A percentile compares a stretch with the other conserved stretches of the same genome.
phyloP scores from a whole-genome alignment of 2,329 filamentous ascomycete species.

The Aspergillus ochraceoroseus region DNA sequence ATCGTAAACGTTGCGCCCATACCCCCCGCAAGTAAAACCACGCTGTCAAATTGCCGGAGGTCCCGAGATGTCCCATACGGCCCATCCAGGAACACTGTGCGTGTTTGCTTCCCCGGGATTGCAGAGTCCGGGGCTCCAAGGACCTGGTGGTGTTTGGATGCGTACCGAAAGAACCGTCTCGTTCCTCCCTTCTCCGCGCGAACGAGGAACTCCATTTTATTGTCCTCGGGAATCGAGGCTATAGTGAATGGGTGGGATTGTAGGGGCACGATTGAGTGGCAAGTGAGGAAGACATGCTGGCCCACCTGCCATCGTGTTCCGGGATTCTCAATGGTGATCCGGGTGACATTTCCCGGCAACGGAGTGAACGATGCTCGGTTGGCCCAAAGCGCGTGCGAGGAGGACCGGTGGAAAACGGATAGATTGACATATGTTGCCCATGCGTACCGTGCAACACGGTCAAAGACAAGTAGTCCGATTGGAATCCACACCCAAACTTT shows the following conservation, averaged over 20 bases:
- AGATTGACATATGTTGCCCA: conserved; percentile 42
- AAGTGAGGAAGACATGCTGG: conserved; percentile 60
- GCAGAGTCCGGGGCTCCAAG: conserved; percentile 19
- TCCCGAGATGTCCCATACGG: conserved; percentile 51
- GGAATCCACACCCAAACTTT: conserved; percentile 47
- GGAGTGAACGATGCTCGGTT: conserved; percentile 47
- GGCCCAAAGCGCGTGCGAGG: conserved; percentile 29
- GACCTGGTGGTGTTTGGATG: conserved; percentile 40
- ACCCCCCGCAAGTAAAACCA: conserved; percentile 56
- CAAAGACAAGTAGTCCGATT: conserved; percentile 45
- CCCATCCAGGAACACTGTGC: conserved; percentile 50
- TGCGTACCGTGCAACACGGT: conserved; percentile 39
- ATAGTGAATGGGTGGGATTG: conserved; percentile 64
- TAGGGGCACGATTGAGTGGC: conserved; percentile 52
- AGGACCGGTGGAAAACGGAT: conserved; percentile 36
- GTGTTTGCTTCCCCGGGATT: conserved; percentile 16
- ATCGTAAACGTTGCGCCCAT: conserved; percentile 57
- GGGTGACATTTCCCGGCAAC: conserved; percentile 53
- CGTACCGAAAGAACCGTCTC: conserved; percentile 48
- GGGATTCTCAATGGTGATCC: conserved; percentile 53
- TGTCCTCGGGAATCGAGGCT: conserved; percentile 52
- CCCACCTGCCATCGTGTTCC: conserved; percentile 57
- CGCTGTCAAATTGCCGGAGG: conserved; percentile 57
- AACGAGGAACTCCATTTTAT: conserved; percentile 54
- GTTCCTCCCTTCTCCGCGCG: conserved; percentile 53